These are phyloP conservation scores for Irpex sp. DNA, from an alignment of 1,284 basidiomycete genomes.

Conservation along the genomic window DNA sequence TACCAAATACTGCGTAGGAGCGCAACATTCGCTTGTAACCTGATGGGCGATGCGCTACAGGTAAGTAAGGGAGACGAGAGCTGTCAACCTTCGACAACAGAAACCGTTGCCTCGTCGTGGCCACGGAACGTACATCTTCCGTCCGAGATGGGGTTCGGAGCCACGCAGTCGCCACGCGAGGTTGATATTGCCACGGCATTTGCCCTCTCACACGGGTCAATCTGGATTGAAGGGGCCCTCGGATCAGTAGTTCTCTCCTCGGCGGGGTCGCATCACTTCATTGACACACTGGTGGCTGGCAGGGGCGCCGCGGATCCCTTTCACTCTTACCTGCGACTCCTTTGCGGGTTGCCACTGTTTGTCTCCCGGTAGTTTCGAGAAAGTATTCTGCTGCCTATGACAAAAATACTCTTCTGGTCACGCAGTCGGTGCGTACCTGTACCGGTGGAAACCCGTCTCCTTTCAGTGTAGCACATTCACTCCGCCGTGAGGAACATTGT, in stretches of 20 bases:
- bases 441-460: too few species aligned
- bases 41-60: background rate
- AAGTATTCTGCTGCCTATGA: background rate
- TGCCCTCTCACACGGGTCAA: background rate
- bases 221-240: background rate
- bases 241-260: background rate
- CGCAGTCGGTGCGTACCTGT: background rate
- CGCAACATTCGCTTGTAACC: background rate
- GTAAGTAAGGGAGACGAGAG: background rate
- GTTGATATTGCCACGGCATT: background rate
- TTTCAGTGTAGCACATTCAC: too few species aligned
- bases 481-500: too few species aligned
- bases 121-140: background rate
- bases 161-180: background rate
- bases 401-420: background rate
- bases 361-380: background rate
- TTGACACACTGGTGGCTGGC: background rate
- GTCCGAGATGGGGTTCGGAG: background rate
- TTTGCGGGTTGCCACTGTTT: background rate
- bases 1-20: background rate
- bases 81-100: background rate
- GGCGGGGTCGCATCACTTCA: background rate
- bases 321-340: background rate
- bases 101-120: background rate
- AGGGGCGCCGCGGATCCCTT: too few species aligned